Percentiles rank a stretch among this genome's conserved stretches.
Evolutionary conservation across 495 filamentous ascomycete species (phyloP).

Genomic region (Penicillium coprophilum): DNA sequence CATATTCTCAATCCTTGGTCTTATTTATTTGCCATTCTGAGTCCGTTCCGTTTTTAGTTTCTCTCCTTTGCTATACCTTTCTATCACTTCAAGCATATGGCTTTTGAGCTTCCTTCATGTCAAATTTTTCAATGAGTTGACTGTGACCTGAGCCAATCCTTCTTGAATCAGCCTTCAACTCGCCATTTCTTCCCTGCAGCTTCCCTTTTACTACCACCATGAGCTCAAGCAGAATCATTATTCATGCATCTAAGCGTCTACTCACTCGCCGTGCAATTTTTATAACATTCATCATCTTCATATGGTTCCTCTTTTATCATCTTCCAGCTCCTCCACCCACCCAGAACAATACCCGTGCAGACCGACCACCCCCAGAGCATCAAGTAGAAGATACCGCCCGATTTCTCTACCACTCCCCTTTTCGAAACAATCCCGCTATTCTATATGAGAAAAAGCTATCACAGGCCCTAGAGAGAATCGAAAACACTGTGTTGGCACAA

Average conservation of each 20-base stretch:
- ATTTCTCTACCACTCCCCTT: not conserved
- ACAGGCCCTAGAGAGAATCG: not conserved
- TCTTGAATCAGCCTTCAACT: not conserved
- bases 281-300: not conserved
- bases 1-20: not conserved
- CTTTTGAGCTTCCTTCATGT: not conserved
- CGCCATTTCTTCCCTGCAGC: not conserved
- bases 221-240: not conserved
- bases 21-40: not conserved
- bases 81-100: not conserved
- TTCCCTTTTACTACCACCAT: not conserved
- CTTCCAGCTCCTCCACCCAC: conserved; percentile 5
- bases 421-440: not conserved
- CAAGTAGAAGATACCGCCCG: not conserved
- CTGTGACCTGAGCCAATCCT: not conserved
- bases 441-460: not conserved
- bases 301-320: conserved; percentile 4
- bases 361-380: conserved; percentile 4
- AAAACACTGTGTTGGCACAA: not conserved
- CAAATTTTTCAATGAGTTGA: not conserved
- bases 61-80: not conserved
- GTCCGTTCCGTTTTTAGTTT: not conserved
- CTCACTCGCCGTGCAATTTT: not conserved
- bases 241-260: not conserved
- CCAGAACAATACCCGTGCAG: conserved; percentile 2